Base-by-base conservation (phyloP, 768 basidiomycete species). In the Russula sp. region DNA sequence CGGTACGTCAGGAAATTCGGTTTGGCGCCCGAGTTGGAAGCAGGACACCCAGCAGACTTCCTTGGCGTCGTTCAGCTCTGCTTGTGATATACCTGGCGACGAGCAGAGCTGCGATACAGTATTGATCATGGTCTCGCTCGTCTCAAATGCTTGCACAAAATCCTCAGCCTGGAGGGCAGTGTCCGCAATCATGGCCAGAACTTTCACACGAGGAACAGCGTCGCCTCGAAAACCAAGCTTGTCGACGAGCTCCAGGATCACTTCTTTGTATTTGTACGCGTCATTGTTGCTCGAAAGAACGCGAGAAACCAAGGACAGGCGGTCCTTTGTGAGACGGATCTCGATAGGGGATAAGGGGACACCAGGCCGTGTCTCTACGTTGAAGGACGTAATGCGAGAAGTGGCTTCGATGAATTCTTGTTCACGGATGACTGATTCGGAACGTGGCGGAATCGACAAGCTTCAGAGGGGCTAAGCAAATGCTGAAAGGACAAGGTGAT, bases 401-500 rank as follows among this genome's bases (percentile, higher is more conserved):
- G 97, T 99, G 2, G 97, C 97, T 75, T 98, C 95, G 64, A 99
- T 97, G 73, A 98, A 99, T 58, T 93, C 88, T 59, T 86, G 87
- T 71, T 98, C 93, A 61, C 76, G 77, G 14, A 73, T 66, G 58
- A 95, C 78, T 0, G 76, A 77, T 18, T 84, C 81, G 0, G 93
- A 86, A 5, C 77, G 73, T 7, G 76, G 77, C 1, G 90, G 85
- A 13, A 98, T 89, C 53, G 85, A 78, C 57, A 98, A 78, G 68
- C 96, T 98, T 69, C 0, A 39, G 58, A 47, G 59, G 36, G 55
- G 14, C 14, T 25, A 39, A 18, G 39, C 32, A 18, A 58, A 9
- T 10, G 14, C 52, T 20, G 61, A 55, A 18, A 32, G 14, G 25
- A 5, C n/a, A 35, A 22, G 7, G 9, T 8, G 22, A 20, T 16